Conservation (phyloP, 176 grass and related monocot genomes). For the Ensete ventricosum region DNA sequence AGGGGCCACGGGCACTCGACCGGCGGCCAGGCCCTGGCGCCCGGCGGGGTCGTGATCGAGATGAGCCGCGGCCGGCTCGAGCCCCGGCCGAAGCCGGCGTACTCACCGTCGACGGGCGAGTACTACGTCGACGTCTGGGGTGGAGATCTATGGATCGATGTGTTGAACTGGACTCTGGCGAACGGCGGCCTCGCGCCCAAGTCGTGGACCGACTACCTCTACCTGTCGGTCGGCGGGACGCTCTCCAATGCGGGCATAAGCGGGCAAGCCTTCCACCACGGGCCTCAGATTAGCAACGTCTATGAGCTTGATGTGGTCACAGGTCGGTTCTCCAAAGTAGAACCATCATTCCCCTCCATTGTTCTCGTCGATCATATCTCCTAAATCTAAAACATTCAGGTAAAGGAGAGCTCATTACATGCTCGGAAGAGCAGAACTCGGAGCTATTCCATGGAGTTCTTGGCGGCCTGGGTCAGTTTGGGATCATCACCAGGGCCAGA, state of each 20-base stretch:
- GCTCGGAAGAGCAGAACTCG: conserved; percentile 51
- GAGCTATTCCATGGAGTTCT: conserved; percentile 78
- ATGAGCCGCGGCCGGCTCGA: conserved; percentile 46
- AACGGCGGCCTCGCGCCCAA: conserved; percentile 66
- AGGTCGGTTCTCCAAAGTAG: conserved; percentile 14
- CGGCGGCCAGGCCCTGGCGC: conserved; percentile 64
- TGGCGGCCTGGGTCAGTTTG: conserved; percentile 82
- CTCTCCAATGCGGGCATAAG: conserved; percentile 95
- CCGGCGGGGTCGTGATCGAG: conserved; percentile 63
- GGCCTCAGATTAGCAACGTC: conserved; percentile 85
- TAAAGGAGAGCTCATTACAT: conserved; percentile 77
- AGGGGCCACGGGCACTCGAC: conserved; percentile 78
- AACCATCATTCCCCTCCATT: too few relatives aligned
- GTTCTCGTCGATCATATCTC: conserved; percentile 47
- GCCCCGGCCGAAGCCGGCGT: conserved; percentile 34
- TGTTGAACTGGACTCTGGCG: conserved; percentile 76
- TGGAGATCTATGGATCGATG: conserved; percentile 82
- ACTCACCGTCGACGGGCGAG: conserved; percentile 42
- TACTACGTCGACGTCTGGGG: conserved; percentile 88
- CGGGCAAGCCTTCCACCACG: conserved; percentile 86
- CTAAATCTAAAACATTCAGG: conserved; percentile 28
- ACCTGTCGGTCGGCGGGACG: conserved; percentile 83
- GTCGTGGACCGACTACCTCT: conserved; percentile 94
- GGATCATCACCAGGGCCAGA: conserved; percentile 83
- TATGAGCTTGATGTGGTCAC: conserved; percentile 91